Base-by-base conservation (phyloP, 2,329 filamentous ascomycete species). In the Trichophyton mentagrophytes region DNA sequence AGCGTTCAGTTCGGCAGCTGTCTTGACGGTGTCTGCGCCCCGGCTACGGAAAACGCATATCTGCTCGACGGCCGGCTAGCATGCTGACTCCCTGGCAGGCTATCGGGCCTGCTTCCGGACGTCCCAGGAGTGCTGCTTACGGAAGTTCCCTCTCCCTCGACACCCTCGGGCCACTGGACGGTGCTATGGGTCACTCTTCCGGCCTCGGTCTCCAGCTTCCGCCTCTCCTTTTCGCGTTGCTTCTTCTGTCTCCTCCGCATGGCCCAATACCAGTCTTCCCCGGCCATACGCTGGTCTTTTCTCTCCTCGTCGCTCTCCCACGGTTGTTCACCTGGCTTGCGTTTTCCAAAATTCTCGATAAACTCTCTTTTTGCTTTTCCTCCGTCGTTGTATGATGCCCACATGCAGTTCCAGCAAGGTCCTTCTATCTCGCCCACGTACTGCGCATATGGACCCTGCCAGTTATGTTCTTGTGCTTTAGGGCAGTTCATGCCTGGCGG, bases 371-470 rank as follows among this genome's bases (percentile, higher is more conserved):
- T 55, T 9, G 58, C 58, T 44, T 53, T 44, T 20, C 58, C 58
- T 8, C 58, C 58, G 27, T 60, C 58, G 30, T 60, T 55, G 38
- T 55, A 22, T 53, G 27, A 38, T 27, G 30, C 58, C 58, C 58
- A 60, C 46, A 55, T 38, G 33, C 58, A 60, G 58, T 60, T 47
- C 58, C 58, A 60, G 58, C 58, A 60, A 40, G 58, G 58, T 6
- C 30, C 30, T 27, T 55, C 17, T 27, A 55, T 40, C 20, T 60
- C 27, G 9, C 58, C 58, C 17, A 30, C 17, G n/a, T 36, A 55
- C 30, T 38, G 9, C 8, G 58, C 58, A 36, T 60, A 60, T 17
- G 46, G 46, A 8, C 25, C 58, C 38, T 56, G 44, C 58, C 58
- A 60, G 38, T 55, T 44, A 22, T 53, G 15, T 13, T 42, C 46